Percentiles rank a stretch among this genome's conserved stretches.
Conservation (phyloP, 2,329 filamentous ascomycete genomes). For the Erysiphe pulchra region DNA sequence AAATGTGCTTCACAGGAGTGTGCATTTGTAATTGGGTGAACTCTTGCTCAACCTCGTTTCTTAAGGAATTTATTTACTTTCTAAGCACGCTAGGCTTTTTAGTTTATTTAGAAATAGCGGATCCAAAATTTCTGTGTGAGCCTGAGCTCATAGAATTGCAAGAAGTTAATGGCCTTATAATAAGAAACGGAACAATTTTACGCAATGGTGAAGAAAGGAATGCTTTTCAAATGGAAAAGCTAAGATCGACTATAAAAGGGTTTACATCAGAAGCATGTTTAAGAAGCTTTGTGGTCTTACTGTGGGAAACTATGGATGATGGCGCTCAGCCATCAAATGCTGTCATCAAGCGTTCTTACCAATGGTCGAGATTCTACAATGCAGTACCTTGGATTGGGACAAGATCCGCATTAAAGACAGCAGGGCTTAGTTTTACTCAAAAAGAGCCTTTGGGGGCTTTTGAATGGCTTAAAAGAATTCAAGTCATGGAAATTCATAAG, state of each 20-base stretch:
- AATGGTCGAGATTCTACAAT: slow-evolving; percentile 11
- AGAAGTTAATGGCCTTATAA: slow-evolving; percentile 16
- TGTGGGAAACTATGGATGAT: slow-evolving; percentile 12
- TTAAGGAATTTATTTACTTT: slow-evolving; percentile 8
- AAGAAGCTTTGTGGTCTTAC: slow-evolving; percentile 11
- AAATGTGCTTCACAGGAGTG: slow-evolving; percentile 5
- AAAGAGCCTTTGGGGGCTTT: slow-evolving; percentile 11
- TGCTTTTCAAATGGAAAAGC: slow-evolving; percentile 17
- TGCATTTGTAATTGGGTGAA: slow-evolving; percentile 7
- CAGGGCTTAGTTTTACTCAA: slow-evolving; percentile 4
- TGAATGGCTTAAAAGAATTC: slow-evolving; percentile 11
- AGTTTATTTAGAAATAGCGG: slow-evolving; percentile 9
- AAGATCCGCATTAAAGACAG: slow-evolving; percentile 4
- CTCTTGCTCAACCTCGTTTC: slow-evolving; percentile 2
- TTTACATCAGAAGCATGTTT: slow-evolving; percentile 9
- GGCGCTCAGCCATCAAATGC: slow-evolving; percentile 9
- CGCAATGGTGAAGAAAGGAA: slow-evolving; percentile 17
- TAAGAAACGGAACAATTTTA: slow-evolving; percentile 19
- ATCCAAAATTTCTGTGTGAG: slow-evolving; percentile 9
- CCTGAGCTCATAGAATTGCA: slow-evolving; percentile 5
- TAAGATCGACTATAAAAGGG: slow-evolving; percentile 8
- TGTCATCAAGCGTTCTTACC: slow-evolving; percentile 11
- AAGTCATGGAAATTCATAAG: slow-evolving; percentile 10
- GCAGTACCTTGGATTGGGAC: slow-evolving; percentile 11
- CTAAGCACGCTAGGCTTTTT: slow-evolving; percentile 7